A percentile compares a stretch with the other conserved stretches of the same genome.
Evolutionary conservation across 2,329 filamentous ascomycete genomes (phyloP).

Genomic region (Colletotrichum chlorophyti): DNA sequence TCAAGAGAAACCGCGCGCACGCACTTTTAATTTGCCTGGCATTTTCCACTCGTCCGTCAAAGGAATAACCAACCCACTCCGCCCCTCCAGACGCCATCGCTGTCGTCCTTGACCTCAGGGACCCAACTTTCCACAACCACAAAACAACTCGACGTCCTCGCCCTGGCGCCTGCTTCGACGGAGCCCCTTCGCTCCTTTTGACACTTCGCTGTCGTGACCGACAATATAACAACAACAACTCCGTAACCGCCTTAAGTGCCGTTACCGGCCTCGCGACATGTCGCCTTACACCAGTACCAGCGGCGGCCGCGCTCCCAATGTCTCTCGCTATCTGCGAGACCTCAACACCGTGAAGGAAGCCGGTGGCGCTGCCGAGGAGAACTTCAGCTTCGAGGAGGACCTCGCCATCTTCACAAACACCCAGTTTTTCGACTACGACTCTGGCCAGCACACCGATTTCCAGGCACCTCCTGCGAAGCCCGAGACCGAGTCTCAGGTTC

Average conservation of each 20-base stretch:
- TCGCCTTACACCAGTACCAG: constrained; percentile 65
- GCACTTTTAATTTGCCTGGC: constrained; percentile 5
- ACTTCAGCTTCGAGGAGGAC: constrained; percentile 72
- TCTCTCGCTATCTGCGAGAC: constrained; percentile 87
- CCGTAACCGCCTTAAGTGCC: constrained; percentile 1
- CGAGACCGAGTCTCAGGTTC: constrained; percentile 39
- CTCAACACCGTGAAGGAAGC: constrained; percentile 72
- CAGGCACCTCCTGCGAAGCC: constrained; percentile 57
- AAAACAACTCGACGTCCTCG: constrained; percentile 24
- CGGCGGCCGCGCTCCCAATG: constrained; percentile 81
- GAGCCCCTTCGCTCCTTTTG: constrained; percentile 10
- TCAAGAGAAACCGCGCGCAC: constrained; percentile 10
- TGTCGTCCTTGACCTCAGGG: neutral
- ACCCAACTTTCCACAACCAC: constrained; percentile 14
- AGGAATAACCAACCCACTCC: constrained; percentile 14
- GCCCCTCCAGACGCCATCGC: constrained; percentile 22
- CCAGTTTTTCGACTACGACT: constrained; percentile 81
- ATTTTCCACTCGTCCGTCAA: neutral
- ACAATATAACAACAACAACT: neutral
- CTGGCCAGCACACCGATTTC: constrained; percentile 65
- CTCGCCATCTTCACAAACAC: constrained; percentile 83
- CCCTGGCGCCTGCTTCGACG: constrained; percentile 1
- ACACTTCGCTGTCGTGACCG: neutral
- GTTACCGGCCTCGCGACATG: constrained; percentile 53
- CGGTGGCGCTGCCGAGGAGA: constrained; percentile 67